Base-by-base conservation (phyloP, 2,329 filamentous ascomycete genomes). In the Ophiostoma tasmaniense region DNA sequence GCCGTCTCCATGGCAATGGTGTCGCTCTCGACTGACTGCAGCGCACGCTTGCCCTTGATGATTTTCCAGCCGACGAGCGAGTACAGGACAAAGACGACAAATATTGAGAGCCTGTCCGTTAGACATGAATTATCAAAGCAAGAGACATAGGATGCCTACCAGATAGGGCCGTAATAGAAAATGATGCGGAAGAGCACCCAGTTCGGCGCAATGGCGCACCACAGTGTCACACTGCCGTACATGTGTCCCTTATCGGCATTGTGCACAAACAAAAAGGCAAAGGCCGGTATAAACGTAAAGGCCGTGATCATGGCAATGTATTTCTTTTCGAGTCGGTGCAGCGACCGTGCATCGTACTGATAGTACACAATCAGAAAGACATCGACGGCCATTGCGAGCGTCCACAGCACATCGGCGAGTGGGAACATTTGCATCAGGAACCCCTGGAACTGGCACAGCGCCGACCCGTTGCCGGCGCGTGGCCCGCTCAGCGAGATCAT, bases 351-450 rank as follows among this genome's bases (percentile, higher is more conserved):
- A 37, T 78, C 77, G 64, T 76, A 78, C 52, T 74, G 76, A n/a
- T 74, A 73, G 62, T 76, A 78, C 45, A 79, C 77, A 33, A 79
- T 77, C 20, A 79, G 71, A 50, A 76, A 78, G 28, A 78, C 77
- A 52, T 79, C 76, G 35, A 75, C 66, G 7, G 77, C 77, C 77
- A 79, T 79, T 22, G 75, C 76, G 1, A 78, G 73, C 7, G 77
- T 79, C 77, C 77, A 79, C 1, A 78, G 70, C 1, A 79, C 78
- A 69, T 79, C 78, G 3, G 78, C 77, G 14, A 78, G 69, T 0
- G 78, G 78, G 28, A 79, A 79, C 77, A 79, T 79, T 66, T 79
- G 77, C 65, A 78, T 75, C 5, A 76, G 74, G 69, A 79, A 79
- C 4, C 75, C 78, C 71, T 79, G 78, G 59, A 79, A 79, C 69